These are phyloP conservation scores for Clarireedia sp. DNA, from an alignment of 2,329 filamentous ascomycete species.

Conservation along the genomic window DNA sequence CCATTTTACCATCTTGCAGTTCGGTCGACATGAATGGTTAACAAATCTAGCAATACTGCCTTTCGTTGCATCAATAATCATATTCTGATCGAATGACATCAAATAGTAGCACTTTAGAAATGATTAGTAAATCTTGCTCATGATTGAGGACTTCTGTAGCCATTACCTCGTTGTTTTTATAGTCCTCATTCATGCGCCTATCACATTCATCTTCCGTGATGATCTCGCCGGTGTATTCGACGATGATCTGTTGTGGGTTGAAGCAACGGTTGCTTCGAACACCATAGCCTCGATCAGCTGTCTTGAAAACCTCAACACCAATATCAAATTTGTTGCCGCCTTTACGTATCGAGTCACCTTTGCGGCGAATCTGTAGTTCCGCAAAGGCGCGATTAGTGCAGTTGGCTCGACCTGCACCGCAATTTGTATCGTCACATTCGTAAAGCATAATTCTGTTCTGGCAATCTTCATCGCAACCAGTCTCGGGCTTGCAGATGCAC, in stretches of 20 bases:
- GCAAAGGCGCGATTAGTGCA: slow-evolving; percentile 89
- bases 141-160: not conserved
- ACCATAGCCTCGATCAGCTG: slow-evolving; percentile 77
- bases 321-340: slow-evolving; percentile 80
- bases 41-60: slow-evolving; percentile 96
- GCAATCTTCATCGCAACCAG: slow-evolving; percentile 81
- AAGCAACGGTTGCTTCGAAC: slow-evolving; percentile 88
- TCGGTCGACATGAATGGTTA: slow-evolving; percentile 94
- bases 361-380: slow-evolving; percentile 64
- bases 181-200: slow-evolving; percentile 83
- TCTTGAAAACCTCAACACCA: slow-evolving; percentile 93
- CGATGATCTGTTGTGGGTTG: slow-evolving; percentile 85
- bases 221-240: slow-evolving; percentile 97
- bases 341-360: slow-evolving; percentile 28
- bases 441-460: slow-evolving; percentile 97
- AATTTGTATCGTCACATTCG: slow-evolving; percentile 88
- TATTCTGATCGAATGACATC: slow-evolving; percentile 97
- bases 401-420: slow-evolving; percentile 61
- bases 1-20: slow-evolving; percentile 98
- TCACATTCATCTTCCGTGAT: slow-evolving; percentile 94
- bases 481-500: slow-evolving; percentile 69
- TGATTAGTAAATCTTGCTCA: slow-evolving; percentile 15
- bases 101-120: slow-evolving; percentile 78
- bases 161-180: slow-evolving; percentile 84
- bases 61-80: slow-evolving; percentile 95